These are phyloP conservation scores for Zea luxurians DNA, from an alignment of 176 grass and related monocot species.

Conservation along the genomic window DNA sequence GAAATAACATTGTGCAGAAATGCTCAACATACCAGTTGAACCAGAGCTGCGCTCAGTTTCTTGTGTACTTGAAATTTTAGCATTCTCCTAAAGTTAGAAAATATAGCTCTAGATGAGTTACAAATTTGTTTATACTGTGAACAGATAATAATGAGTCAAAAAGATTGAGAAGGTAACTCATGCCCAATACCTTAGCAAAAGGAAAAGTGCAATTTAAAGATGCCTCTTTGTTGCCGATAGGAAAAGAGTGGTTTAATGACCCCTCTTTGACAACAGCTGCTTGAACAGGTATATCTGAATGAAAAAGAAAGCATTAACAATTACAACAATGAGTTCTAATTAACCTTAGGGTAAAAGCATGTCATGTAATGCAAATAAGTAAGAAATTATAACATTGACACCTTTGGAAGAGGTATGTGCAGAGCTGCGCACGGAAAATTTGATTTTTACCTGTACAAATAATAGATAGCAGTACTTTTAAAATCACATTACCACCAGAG, in stretches of 20 bases:
- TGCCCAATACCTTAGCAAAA: slow-evolving; percentile 38
- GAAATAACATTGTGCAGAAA: slow-evolving; percentile 13
- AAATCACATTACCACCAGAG: slow-evolving; percentile 26
- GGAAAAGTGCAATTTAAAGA: slow-evolving; percentile 26
- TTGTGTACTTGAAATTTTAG: slow-evolving; percentile 33
- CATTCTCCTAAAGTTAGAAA: slow-evolving; percentile 42
- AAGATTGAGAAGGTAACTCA: slow-evolving; percentile 7
- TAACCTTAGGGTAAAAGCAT: background rate
- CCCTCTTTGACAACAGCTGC: slow-evolving; percentile 30
- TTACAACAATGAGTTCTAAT: background rate
- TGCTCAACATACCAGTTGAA: slow-evolving; percentile 44
- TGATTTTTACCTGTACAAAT: slow-evolving; percentile 53
- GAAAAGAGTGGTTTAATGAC: slow-evolving; percentile 20
- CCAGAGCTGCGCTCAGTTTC: slow-evolving; percentile 33
- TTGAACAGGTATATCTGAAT: slow-evolving; percentile 45
- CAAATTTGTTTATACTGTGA: slow-evolving; percentile 13
- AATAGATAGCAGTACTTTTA: slow-evolving; percentile 33
- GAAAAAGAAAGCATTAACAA: slow-evolving; percentile 21
- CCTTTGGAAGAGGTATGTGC: slow-evolving; percentile 54
- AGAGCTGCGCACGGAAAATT: slow-evolving; percentile 37
- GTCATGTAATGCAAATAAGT: slow-evolving; percentile 16
- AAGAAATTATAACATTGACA: slow-evolving; percentile 35
- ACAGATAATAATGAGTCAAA: slow-evolving; percentile 1
- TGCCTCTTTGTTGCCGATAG: background rate
- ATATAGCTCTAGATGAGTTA: background rate